Evolutionary conservation across 129 eudicot species (phyloP).

Genomic region (Flaveria ramosissima): DNA sequence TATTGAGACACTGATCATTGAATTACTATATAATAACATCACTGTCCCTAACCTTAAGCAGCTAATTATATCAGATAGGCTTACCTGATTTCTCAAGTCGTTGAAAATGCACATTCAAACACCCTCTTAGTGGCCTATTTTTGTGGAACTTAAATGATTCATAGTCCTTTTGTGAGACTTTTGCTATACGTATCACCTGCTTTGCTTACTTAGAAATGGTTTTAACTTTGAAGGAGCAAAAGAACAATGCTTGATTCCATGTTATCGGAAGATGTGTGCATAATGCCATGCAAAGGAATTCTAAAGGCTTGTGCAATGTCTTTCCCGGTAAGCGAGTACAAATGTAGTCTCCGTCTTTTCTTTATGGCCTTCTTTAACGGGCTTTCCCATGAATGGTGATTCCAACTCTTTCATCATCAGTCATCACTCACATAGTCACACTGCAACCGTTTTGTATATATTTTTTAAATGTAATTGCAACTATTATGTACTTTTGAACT

Average conservation of each 20-base stretch:
- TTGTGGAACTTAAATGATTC: not conserved
- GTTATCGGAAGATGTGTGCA: conserved; percentile 60
- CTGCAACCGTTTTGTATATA: not conserved
- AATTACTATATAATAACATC: not conserved
- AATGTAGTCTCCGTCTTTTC: not conserved
- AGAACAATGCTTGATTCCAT: conserved; percentile 65
- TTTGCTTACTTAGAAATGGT: conserved; percentile 10
- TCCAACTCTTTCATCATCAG: too few species aligned
- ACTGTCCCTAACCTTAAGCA: not conserved
- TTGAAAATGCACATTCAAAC: not conserved
- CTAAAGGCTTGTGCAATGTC: conserved; percentile 82
- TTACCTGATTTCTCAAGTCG: not conserved
- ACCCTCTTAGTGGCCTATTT: not conserved
- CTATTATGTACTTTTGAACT: not conserved
- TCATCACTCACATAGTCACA: too few species aligned
- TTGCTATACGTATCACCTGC: not conserved
- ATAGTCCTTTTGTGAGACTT: not conserved
- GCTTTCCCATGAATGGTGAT: not conserved
- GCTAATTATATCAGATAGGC: not conserved
- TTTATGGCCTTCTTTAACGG: not conserved
- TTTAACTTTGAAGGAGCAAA: conserved; percentile 62
- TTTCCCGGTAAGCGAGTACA: conserved; percentile 67
- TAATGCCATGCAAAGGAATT: conserved; percentile 90
- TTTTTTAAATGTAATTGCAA: not conserved
- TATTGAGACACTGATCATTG: not conserved